Percentiles rank a stretch among this genome's conserved stretches.
phyloP scores from a whole-genome alignment of 768 basidiomycete species.

The Gymnopilus dilepis region DNA sequence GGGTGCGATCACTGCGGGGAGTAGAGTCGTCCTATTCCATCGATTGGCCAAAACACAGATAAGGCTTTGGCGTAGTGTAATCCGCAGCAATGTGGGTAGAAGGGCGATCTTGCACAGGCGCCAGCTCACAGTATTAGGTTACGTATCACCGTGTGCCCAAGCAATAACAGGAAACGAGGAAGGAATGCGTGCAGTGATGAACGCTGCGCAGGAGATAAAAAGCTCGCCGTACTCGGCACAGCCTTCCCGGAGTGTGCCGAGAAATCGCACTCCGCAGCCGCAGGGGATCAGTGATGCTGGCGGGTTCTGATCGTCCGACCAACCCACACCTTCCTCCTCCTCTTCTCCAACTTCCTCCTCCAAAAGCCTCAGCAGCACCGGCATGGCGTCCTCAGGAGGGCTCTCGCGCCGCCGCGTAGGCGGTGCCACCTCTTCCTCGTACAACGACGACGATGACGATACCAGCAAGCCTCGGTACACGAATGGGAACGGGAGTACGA shows the following conservation, averaged over 20 bases:
- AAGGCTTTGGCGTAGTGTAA: too few species aligned
- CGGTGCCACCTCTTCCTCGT: conserved; percentile 40
- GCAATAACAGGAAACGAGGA: too few species aligned
- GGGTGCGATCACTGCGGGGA: too few species aligned
- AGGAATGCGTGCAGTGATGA: too few species aligned
- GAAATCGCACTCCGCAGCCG: neutral
- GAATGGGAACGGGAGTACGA: conserved; percentile 19
- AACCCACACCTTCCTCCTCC: neutral
- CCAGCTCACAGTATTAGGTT: too few species aligned
- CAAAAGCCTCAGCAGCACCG: conserved; percentile 9
- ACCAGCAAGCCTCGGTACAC: conserved; percentile 27
- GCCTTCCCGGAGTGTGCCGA: neutral
- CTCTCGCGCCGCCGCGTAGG: conserved; percentile 64
- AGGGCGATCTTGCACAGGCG: too few species aligned
- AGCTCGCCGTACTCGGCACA: neutral
- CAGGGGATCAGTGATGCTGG: neutral
- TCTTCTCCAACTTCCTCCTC: neutral
- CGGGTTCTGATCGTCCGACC: neutral
- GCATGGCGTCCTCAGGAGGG: conserved; percentile 53
- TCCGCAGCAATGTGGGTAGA: too few species aligned
- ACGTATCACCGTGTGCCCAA: too few species aligned
- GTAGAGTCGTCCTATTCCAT: too few species aligned
- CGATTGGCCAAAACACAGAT: too few species aligned
- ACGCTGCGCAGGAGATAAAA: too few species aligned
- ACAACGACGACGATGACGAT: conserved; percentile 43